Base-by-base conservation (phyloP, 768 basidiomycete genomes). In the Favolaschia claudopus region DNA sequence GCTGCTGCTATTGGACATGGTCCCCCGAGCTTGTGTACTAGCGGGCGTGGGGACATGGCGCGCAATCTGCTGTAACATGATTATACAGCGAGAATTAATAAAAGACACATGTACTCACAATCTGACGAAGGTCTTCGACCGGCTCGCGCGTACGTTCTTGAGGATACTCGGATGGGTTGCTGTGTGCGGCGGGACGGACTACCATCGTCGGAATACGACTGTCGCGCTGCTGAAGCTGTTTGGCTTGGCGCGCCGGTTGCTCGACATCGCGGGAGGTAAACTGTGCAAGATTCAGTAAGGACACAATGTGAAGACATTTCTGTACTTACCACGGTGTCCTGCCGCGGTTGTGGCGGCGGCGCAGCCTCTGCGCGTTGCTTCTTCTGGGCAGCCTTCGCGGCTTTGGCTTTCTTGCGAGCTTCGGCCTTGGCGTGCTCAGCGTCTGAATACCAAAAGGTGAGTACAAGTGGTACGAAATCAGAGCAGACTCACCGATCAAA, bases 281-380 rank as follows among this genome's bases (percentile, higher is more conserved):
- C 55, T 56, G 33, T 20, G 43, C 4, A n/a, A n/a, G n/a, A n/a
- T n/a, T 7, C 10, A 10, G 43, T 28, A 28, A 19, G 10, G 25
- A 15, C 6, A 20, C 12, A 15, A 13, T 25, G 22, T 2, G n/a
- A 6, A 29, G 1, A 8, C n/a, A n/a, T n/a, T n/a, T n/a, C n/a
- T n/a, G 14, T 14, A 48, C 55, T 6, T 19, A 56, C 55, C 13
- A 56, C 55, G 3, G 55, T 56, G 29, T 56, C 55, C 8, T 39
- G 5, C 17, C 39, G 37, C 6, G 37, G 38, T 15, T 22, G 22
- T 13, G 44, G 45, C 28, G 24, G 29, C 13, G 22, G 22, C 1
- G 15, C 50, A 2, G 1, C 34, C 19, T 39, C 54, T 6, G 19
- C 17, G 13, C 22, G 37, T n/a, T 40, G 46, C 10, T 56, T 44